Evolutionary conservation across 1,284 basidiomycete genomes (phyloP).

Genomic region (Sanghuangporus sanghuang): DNA sequence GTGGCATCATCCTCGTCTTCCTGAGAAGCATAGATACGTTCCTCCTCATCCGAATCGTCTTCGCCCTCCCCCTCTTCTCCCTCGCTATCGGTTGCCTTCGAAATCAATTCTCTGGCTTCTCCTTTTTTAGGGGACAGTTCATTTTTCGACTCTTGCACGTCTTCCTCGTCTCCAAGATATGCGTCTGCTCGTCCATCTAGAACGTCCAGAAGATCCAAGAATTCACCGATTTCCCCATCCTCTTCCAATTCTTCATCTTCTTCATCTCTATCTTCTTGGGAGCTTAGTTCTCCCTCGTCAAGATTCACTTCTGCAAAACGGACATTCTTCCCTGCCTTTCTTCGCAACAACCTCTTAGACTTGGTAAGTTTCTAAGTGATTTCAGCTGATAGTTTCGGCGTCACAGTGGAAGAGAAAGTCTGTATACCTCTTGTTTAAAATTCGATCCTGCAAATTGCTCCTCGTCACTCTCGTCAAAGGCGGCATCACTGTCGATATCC

Average conservation of each 20-base stretch:
- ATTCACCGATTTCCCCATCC: slow-evolving; percentile 52
- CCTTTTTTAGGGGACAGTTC: slow-evolving; percentile 17
- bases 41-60: slow-evolving; percentile 33
- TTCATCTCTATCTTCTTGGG: slow-evolving; percentile 21
- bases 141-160: slow-evolving; percentile 20
- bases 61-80: slow-evolving; percentile 34
- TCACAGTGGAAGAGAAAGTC: neutral
- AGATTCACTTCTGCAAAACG: slow-evolving; percentile 55
- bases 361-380: neutral
- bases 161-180: slow-evolving; percentile 28
- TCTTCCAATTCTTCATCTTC: slow-evolving; percentile 39
- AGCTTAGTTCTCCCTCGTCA: slow-evolving; percentile 52
- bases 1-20: slow-evolving; percentile 52
- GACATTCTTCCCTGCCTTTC: slow-evolving; percentile 26
- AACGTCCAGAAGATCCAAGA: slow-evolving; percentile 63
- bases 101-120: slow-evolving; percentile 23
- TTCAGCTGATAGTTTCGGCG: neutral
- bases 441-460: slow-evolving; percentile 69
- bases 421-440: slow-evolving; percentile 27
- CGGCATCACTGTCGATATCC: slow-evolving; percentile 74
- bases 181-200: slow-evolving; percentile 58
- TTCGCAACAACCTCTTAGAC: slow-evolving; percentile 9
- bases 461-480: slow-evolving; percentile 80
- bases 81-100: slow-evolving; percentile 27
- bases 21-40: slow-evolving; percentile 49